Conservation (phyloP, 2,329 filamentous ascomycete species). For the Pseudocercospora vitis region DNA sequence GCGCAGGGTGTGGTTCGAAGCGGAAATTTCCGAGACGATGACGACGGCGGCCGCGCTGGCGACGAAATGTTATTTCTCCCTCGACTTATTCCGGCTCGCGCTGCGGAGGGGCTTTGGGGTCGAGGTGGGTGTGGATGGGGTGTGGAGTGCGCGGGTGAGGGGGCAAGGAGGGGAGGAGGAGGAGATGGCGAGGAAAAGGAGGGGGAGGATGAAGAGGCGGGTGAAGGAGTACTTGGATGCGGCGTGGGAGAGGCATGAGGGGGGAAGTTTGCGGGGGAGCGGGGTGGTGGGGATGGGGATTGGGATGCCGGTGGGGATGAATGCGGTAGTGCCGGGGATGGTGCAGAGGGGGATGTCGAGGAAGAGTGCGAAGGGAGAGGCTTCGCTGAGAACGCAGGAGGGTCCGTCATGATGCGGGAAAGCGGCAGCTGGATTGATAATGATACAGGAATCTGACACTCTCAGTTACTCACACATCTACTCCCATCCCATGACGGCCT, state of each 20-base stretch:
- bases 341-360: no score
- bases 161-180: conserved; percentile 13
- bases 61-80: conserved; percentile 25
- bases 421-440: background rate
- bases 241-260: background rate
- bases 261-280: background rate
- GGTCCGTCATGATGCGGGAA: no score
- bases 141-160: conserved; percentile 22
- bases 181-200: conserved; percentile 18
- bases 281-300: background rate
- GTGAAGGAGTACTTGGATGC: conserved; percentile 18
- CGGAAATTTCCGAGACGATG: conserved; percentile 16
- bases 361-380: no score
- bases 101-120: conserved; percentile 19
- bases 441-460: no score
- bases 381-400: no score
- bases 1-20: conserved; percentile 17
- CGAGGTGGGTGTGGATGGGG: conserved; percentile 17
- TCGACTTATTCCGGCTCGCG: conserved; percentile 15
- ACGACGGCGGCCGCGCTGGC: conserved; percentile 12
- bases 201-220: conserved; percentile 20
- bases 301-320: background rate
- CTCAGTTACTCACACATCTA: conserved; percentile 14
- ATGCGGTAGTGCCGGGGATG: no score
- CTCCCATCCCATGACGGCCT: conserved; percentile 46